phyloP scores from a whole-genome alignment of 2,329 filamentous ascomycete species.

The Corniculantispora saksenae region DNA sequence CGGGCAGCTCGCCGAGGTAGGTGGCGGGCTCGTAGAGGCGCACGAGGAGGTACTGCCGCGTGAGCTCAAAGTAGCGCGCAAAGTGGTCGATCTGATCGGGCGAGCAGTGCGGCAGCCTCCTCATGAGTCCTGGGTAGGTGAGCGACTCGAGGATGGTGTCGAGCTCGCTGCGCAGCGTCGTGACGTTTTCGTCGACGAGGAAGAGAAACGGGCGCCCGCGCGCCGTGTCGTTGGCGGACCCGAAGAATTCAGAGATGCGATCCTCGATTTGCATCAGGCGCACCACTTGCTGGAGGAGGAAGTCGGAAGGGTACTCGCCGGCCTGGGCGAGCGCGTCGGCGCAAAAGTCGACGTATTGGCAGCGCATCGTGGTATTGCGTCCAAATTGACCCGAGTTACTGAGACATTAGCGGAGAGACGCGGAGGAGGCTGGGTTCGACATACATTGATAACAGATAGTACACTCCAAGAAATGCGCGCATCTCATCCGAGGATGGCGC shows the following conservation, averaged over 20 bases:
- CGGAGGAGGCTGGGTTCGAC: conserved; percentile 17
- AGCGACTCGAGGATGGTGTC: conserved; percentile 35
- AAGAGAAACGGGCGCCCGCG: conserved; percentile 32
- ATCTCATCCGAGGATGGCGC: conserved; percentile 39
- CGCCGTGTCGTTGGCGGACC: conserved; percentile 31
- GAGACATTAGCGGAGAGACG: not conserved
- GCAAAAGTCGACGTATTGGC: conserved; percentile 36
- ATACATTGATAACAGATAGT: conserved; percentile 42
- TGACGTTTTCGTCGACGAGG: conserved; percentile 36
- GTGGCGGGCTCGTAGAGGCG: conserved; percentile 43
- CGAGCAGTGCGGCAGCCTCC: conserved; percentile 17
- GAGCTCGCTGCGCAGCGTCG: conserved; percentile 34
- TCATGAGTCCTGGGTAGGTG: conserved; percentile 26
- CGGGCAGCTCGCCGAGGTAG: conserved; percentile 29
- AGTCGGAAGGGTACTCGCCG: conserved; percentile 32
- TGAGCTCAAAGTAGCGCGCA: conserved; percentile 31
- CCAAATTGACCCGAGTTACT: conserved; percentile 42
- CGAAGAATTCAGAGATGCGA: conserved; percentile 35
- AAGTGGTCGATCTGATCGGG: conserved; percentile 19
- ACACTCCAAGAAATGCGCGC: conserved; percentile 40
- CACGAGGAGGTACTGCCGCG: conserved; percentile 39
- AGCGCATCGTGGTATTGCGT: conserved; percentile 34
- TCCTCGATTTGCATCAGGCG: conserved; percentile 39
- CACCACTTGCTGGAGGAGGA: conserved; percentile 35
- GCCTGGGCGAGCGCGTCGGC: conserved; percentile 31